phyloP scores from a whole-genome alignment of 177 flowering plant genomes.

The Vitis hybrid region DNA sequence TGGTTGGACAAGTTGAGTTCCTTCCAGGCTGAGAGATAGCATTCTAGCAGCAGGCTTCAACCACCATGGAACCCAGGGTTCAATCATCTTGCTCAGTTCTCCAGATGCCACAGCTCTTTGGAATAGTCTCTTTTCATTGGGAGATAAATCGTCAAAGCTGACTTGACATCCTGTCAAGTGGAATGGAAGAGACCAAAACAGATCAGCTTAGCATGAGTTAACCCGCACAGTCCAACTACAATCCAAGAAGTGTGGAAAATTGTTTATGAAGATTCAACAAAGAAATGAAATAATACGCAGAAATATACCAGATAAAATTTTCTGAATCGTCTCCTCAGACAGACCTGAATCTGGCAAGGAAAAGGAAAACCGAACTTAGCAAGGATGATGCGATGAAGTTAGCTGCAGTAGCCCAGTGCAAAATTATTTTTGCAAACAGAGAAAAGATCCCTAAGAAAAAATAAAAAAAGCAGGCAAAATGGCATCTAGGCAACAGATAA shows the following conservation, averaged over 20 bases:
- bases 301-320: conserved; percentile 67
- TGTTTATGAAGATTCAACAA: neutral
- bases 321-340: conserved; percentile 81
- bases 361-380: conserved; percentile 3
- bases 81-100: conserved; percentile 84
- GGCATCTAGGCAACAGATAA: neutral
- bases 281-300: neutral
- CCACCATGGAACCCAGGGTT: conserved; percentile 99
- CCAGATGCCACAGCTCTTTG: conserved; percentile 89
- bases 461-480: neutral
- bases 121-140: conserved; percentile 67
- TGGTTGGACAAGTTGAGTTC: conserved; percentile 66
- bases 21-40: conserved; percentile 60
- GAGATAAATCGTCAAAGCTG: conserved; percentile 63
- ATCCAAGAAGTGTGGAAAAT: neutral
- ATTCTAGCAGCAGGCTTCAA: conserved; percentile 65
- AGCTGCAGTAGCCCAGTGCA: no score
- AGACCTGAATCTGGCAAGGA: conserved; percentile 50
- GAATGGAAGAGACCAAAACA: neutral
- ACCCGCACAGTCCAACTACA: neutral
- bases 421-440: neutral
- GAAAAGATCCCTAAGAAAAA: neutral
- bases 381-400: neutral
- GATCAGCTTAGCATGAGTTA: neutral
- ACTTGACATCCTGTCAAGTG: conserved; percentile 51